Percentiles rank a stretch among this genome's conserved stretches.
These are phyloP conservation scores for Lactarius sp. DNA, from an alignment of 768 basidiomycete genomes.

Conservation along the genomic window DNA sequence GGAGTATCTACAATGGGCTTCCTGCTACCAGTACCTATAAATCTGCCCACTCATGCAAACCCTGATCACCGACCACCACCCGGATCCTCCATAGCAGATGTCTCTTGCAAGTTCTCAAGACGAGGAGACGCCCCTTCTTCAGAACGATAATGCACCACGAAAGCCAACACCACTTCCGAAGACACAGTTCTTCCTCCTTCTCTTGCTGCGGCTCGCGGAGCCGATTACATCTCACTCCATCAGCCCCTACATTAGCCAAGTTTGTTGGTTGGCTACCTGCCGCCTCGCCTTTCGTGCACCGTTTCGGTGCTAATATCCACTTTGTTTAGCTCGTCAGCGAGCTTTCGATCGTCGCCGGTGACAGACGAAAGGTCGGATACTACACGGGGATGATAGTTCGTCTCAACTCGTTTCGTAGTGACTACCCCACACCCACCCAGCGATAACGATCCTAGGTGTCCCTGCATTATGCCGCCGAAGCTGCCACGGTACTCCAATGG, in stretches of 20 bases:
- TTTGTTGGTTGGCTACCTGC: conserved; percentile 21
- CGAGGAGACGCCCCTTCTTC: conserved; percentile 17
- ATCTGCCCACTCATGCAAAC: neutral
- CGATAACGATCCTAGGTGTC: conserved; percentile 35
- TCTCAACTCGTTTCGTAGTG: conserved; percentile 1
- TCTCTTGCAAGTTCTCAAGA: neutral
- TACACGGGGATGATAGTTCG: conserved; percentile 47
- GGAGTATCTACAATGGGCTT: neutral
- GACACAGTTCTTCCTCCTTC: conserved; percentile 41
- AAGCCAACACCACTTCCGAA: conserved; percentile 42
- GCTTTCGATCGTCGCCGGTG: conserved; percentile 39
- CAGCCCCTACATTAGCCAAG: conserved; percentile 49
- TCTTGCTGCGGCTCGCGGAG: conserved; percentile 44
- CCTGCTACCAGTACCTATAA: neutral
- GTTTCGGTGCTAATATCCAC: neutral
- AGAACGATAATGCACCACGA: neutral
- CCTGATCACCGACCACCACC: neutral
- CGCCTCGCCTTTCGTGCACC: neutral
- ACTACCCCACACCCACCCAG: neutral
- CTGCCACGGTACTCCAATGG: conserved; percentile 46
- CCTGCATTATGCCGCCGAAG: conserved; percentile 44
- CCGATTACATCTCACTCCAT: conserved; percentile 46
- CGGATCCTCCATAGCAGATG: neutral
- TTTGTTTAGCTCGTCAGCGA: conserved; percentile 40
- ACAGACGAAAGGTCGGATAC: conserved; percentile 43